These are phyloP conservation scores for Candida quercuum DNA, from an alignment of 805 yeast genomes.

Conservation along the genomic window DNA sequence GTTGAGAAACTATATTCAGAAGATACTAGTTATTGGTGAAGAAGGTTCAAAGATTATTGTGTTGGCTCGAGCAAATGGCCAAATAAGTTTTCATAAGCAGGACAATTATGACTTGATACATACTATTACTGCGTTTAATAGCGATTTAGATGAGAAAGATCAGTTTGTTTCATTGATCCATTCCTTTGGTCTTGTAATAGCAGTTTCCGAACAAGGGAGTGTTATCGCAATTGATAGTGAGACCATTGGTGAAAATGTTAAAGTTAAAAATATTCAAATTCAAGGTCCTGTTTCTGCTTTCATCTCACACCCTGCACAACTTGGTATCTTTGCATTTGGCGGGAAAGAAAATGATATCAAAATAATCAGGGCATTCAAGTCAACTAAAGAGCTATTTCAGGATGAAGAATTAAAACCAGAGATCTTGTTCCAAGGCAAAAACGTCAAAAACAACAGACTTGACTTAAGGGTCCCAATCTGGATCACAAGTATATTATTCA, in stretches of 20 bases:
- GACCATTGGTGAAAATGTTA: slow-evolving; percentile 11
- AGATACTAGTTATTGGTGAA: slow-evolving; percentile 29
- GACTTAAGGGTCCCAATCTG: slow-evolving; percentile 82
- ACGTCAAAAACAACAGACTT: slow-evolving; percentile 73
- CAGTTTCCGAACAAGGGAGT: slow-evolving; percentile 32
- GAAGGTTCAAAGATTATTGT: slow-evolving; percentile 27
- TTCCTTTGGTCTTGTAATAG: slow-evolving; percentile 22
- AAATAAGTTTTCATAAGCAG: slow-evolving; percentile 34
- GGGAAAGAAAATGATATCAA: slow-evolving; percentile 79
- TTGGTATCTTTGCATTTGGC: slow-evolving; percentile 67
- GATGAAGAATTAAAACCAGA: slow-evolving; percentile 22
- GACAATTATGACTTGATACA: slow-evolving; percentile 22
- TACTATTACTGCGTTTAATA: slow-evolving; percentile 10
- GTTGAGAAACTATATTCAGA: slow-evolving; percentile 33
- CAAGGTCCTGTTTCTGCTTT: slow-evolving; percentile 46
- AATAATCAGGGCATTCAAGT: slow-evolving; percentile 34
- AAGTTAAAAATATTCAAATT: slow-evolving; percentile 23
- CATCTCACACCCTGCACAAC: slow-evolving; percentile 39
- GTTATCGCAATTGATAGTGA: slow-evolving; percentile 24
- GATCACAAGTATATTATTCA: slow-evolving; percentile 54
- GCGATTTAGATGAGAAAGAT: slow-evolving; percentile 24
- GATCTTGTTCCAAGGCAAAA: slow-evolving; percentile 63
- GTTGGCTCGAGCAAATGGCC: slow-evolving; percentile 43
- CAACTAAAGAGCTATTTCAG: slow-evolving; percentile 24
- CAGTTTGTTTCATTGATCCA: slow-evolving; percentile 33